A percentile compares a stretch with the other conserved stretches of the same genome.
Conservation (phyloP, 129 eudicot species). For the Daucus carota region DNA sequence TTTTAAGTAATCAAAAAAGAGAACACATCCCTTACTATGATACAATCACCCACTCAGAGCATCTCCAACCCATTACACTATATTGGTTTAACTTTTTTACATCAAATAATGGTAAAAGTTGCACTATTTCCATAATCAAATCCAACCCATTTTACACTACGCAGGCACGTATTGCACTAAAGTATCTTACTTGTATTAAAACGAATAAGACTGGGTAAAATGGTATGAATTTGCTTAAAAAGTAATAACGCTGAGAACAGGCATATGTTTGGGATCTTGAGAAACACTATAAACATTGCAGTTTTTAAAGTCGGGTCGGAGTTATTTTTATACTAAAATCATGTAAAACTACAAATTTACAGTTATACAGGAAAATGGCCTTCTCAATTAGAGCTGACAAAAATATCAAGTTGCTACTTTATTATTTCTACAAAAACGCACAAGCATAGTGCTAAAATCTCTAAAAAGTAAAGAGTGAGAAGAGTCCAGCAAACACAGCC, state of each 20-base stretch:
- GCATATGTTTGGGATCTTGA: neutral
- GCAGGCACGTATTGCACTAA: neutral
- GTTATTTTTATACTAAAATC: neutral
- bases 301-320: neutral
- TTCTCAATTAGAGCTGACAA: too few species aligned
- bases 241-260: neutral
- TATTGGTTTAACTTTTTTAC: neutral
- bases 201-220: neutral
- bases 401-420: neutral
- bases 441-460: neutral
- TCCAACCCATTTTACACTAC: neutral
- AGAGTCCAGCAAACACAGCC: neutral
- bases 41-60: neutral
- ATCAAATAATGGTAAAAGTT: neutral
- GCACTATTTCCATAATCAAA: neutral
- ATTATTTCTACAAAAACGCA: neutral
- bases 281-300: neutral
- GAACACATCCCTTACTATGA: neutral
- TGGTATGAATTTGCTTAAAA: neutral
- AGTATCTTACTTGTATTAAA: neutral
- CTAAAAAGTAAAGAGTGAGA: too few species aligned
- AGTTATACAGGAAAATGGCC: neutral
- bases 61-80: neutral
- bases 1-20: too few species aligned
- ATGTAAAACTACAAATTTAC: neutral